phyloP scores from a whole-genome alignment of 352 stramenopile species.

The Pythium oligandrum region DNA sequence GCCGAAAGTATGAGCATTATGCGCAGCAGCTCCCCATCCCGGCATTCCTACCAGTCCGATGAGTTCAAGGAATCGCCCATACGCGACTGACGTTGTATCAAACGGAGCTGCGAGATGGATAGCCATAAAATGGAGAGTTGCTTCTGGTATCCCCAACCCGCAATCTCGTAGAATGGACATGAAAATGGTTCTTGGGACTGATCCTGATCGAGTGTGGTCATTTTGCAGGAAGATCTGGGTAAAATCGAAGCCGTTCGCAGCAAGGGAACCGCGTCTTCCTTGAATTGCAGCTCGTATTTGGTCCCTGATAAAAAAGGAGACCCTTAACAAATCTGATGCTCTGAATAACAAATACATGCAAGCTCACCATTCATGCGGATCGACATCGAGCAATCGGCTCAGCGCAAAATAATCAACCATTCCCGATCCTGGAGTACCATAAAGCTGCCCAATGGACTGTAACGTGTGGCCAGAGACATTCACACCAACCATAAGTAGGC shows the following conservation, averaged over 20 bases:
- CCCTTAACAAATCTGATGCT: not conserved
- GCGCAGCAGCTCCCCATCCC: slow-evolving; percentile 8
- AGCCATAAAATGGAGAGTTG: slow-evolving; percentile 45
- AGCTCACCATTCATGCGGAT: slow-evolving; percentile 43
- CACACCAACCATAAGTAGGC: slow-evolving; percentile 39
- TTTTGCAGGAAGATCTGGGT: slow-evolving; percentile 36
- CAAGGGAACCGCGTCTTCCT: slow-evolving; percentile 21
- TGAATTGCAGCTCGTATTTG: slow-evolving; percentile 31
- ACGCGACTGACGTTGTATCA: slow-evolving; percentile 48
- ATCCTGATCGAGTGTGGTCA: slow-evolving; percentile 34
- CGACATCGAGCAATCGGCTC: slow-evolving; percentile 40
- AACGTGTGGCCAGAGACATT: slow-evolving; percentile 26
- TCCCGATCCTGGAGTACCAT: slow-evolving; percentile 24
- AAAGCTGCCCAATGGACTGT: slow-evolving; percentile 36
- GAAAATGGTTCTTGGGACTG: slow-evolving; percentile 34
- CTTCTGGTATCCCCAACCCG: slow-evolving; percentile 28
- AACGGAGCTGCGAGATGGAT: slow-evolving; percentile 40
- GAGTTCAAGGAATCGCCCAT: slow-evolving; percentile 53
- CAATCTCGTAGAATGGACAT: slow-evolving; percentile 32
- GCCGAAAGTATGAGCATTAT: slow-evolving; percentile 4
- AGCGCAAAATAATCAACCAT: slow-evolving; percentile 56
- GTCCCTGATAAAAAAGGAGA: slow-evolving; percentile 27
- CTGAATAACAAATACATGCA: slow-evolving; percentile 2
- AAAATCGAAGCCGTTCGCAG: slow-evolving; percentile 31
- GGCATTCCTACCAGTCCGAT: slow-evolving; percentile 22